Base-by-base conservation (phyloP, 164 flowering plant species). In the Paratinospora sagittata region DNA sequence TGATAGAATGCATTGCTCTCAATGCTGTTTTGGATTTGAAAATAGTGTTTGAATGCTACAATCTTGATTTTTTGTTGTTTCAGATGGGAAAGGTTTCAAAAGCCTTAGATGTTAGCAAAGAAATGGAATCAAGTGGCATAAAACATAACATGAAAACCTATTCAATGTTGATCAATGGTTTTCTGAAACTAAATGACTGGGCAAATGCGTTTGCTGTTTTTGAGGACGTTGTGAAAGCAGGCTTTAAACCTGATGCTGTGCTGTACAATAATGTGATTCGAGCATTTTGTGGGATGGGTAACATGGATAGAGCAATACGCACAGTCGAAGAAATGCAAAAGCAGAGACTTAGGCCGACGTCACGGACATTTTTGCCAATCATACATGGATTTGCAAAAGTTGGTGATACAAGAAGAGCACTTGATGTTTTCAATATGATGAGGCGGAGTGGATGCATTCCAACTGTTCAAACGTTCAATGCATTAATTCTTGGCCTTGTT, bases 281-380 rank as follows among this genome's bases (percentile, higher is more conserved):
- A 27, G 99, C 98, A 77, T 96, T 96, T 70, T 92, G 98, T 82
- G 96, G 92, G 72, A 93, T 93, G 98, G 97, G 95, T 57, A 96
- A 86, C 84, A 86, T 88, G 88, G 98, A 91, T 69, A 93, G 98
- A 68, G 99, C 99, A 21, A 63, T 93, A 58, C 72, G 85, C 55
- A 88, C 83, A 67, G 85, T 96, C 68, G 91, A 89, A 69, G 82
- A 91, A 70, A 96, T 96, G 98, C 87, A 85, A 76, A 93, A 71
- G 75, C 85, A 83, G 82, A 87, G 88, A 70, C 88, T 84, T 74
- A 86, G 85, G 68, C 97, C 96, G 41, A 90, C 95, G 8, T 63
- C 97, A 57, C 87, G 95, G 37, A 87, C 99, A 74, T 96, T 90
- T 79, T 80, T 89, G 86, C 99, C 99, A 27, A 93, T 96, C 23